A percentile compares a stretch with the other conserved stretches of the same genome.
These are phyloP conservation scores for Raphanus sativus DNA, from an alignment of 345 rosid genomes.

Conservation along the genomic window DNA sequence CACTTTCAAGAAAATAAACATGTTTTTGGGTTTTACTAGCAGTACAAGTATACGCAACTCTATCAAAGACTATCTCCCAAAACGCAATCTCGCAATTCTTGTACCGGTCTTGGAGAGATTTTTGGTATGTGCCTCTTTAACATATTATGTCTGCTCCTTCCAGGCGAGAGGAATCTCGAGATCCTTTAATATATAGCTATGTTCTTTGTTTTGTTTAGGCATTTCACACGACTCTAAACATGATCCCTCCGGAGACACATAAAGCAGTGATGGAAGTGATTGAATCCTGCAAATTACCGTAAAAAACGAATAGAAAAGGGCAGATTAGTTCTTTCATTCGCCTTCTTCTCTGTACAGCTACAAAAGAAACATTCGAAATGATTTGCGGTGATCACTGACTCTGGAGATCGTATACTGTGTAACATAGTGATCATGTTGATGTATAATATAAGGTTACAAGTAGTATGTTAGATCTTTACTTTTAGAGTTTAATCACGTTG, in stretches of 20 bases:
- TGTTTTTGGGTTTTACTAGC: constrained; percentile 36
- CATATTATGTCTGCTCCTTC: constrained; percentile 7
- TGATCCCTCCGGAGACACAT: constrained; percentile 95
- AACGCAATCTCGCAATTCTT: constrained; percentile 58
- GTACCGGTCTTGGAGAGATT: constrained; percentile 98
- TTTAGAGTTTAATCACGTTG: constrained; percentile 25
- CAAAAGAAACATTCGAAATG: constrained; percentile 13
- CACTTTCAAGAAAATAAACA: constrained; percentile 13
- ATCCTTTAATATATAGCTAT: constrained; percentile 9
- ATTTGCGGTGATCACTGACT: constrained; percentile 18
- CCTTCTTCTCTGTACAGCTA: constrained; percentile 50
- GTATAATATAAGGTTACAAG: constrained; percentile 28
- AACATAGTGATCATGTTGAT: constrained; percentile 27
- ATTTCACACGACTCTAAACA: constrained; percentile 81
- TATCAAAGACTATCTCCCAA: constrained; percentile 78
- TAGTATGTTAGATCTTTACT: constrained; percentile 17
- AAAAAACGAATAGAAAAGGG: constrained; percentile 15
- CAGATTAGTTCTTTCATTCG: constrained; percentile 28
- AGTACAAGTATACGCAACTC: constrained; percentile 73
- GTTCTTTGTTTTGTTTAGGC: constrained; percentile 48
- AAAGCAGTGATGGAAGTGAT: constrained; percentile 90
- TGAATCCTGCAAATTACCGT: constrained; percentile 74
- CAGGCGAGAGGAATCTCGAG: neutral
- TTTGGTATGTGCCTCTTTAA: constrained; percentile 66
- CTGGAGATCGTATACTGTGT: constrained; percentile 16